Evolutionary conservation across 495 filamentous ascomycete species (phyloP).

Genomic region (Xanthoparmelia taractica): DNA sequence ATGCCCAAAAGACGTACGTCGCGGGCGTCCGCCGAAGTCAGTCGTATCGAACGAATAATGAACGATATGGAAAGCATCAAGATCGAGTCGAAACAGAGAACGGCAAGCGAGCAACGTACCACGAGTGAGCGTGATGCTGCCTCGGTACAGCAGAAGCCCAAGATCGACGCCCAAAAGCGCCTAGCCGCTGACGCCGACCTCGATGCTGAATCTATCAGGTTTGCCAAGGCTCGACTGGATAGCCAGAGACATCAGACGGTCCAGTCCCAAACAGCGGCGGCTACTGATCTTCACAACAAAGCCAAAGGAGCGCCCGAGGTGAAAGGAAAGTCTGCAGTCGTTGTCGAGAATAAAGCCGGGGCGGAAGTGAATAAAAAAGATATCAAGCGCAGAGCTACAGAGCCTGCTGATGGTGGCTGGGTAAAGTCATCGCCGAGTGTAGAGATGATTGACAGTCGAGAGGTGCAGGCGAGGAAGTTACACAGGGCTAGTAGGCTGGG

Average conservation of each 20-base stretch:
- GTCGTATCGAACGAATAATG: conserved; percentile 23
- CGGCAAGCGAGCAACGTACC: not conserved
- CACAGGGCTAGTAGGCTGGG: conserved; percentile 12
- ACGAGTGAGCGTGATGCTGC: conserved; percentile 1
- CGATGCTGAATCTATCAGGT: conserved; percentile 19
- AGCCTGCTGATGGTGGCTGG: conserved; percentile 14
- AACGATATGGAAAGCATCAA: conserved; percentile 15
- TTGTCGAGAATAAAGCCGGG: conserved; percentile 14
- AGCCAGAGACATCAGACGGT: conserved; percentile 4
- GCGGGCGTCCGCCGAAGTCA: conserved; percentile 13
- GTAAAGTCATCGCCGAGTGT: conserved; percentile 17
- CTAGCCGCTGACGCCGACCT: not conserved
- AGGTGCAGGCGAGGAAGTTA: conserved; percentile 13
- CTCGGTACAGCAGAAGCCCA: conserved; percentile 1
- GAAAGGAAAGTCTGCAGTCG: not conserved
- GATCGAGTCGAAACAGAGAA: not conserved
- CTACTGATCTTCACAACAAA: not conserved
- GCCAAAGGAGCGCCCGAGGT: not conserved
- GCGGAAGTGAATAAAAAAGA: conserved; percentile 8
- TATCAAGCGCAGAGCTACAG: not conserved
- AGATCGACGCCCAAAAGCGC: conserved; percentile 8
- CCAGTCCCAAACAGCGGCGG: not conserved
- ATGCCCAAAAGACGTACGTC: conserved; percentile 4
- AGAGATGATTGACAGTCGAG: not conserved
- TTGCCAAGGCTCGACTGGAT: conserved; percentile 16